These are phyloP conservation scores for Murraya paniculata DNA, from an alignment of 345 rosid species.

Conservation along the genomic window DNA sequence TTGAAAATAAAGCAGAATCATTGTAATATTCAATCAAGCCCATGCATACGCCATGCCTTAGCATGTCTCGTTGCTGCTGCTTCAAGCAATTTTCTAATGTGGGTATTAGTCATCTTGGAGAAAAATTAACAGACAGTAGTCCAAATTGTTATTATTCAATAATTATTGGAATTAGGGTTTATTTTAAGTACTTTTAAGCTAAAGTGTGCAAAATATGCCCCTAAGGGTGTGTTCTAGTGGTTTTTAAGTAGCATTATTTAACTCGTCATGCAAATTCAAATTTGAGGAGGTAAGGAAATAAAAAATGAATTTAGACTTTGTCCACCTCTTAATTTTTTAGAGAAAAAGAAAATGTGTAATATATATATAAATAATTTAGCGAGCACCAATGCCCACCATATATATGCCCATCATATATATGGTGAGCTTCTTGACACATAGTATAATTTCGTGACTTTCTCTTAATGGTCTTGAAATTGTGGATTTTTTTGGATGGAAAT, in stretches of 20 bases:
- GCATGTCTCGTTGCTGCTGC: conserved; percentile 14
- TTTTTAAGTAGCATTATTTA: too few species aligned
- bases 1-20: conserved; percentile 22
- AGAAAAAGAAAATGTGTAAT: too few species aligned
- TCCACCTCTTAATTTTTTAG: too few species aligned
- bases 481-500: too few species aligned
- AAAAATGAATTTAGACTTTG: too few species aligned
- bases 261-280: accelerated
- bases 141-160: not conserved
- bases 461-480: too few species aligned
- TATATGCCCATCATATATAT: too few species aligned
- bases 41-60: conserved; percentile 23
- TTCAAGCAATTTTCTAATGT: not conserved
- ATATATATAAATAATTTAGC: too few species aligned
- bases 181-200: not conserved
- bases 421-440: too few species aligned
- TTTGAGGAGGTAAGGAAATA: accelerated
- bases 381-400: too few species aligned
- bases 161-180: not conserved
- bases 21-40: conserved; percentile 17
- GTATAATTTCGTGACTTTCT: too few species aligned
- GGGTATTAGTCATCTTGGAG: not conserved
- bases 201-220: not conserved
- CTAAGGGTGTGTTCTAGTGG: too few species aligned
- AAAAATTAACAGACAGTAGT: not conserved